These are phyloP conservation scores for Backusella tuberculispora DNA, from an alignment of 192 early-diverging fungal genomes.

Conservation along the genomic window DNA sequence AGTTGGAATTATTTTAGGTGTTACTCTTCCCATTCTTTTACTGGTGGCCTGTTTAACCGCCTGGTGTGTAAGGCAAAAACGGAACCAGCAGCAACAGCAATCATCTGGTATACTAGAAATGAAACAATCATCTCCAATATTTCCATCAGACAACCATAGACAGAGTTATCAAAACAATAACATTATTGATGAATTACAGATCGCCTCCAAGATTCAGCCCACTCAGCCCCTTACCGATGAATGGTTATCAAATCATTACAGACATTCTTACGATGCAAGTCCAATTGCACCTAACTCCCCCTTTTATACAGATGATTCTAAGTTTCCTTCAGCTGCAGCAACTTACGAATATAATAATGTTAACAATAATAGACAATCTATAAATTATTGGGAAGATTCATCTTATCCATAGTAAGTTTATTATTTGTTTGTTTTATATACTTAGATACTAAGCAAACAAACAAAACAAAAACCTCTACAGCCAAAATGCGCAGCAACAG, in stretches of 20 bases:
- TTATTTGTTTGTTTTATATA: conserved; percentile 11
- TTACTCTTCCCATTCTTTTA: conserved; percentile 1
- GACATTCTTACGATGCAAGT: not conserved
- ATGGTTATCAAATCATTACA: not conserved
- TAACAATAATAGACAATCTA: not conserved
- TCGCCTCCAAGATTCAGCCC: not conserved
- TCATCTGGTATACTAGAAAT: not conserved
- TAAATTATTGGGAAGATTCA: not conserved
- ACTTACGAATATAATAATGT: not conserved
- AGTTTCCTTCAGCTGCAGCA: not conserved
- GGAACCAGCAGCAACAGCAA: not conserved
- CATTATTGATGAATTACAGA: not conserved
- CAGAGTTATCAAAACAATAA: conserved; percentile 5
- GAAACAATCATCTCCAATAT: not conserved
- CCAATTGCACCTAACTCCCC: not conserved
- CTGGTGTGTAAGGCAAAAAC: not conserved
- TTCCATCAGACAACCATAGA: not conserved
- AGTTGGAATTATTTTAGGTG: not conserved
- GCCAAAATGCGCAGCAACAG: conserved; percentile 2
- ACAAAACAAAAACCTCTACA: not conserved
- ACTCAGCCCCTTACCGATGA: conserved; percentile 14
- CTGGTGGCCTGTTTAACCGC: conserved; percentile 13
- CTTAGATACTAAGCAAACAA: not conserved
- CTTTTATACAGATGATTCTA: conserved; percentile 3
- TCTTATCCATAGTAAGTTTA: not conserved